Evolutionary conservation across 257 asterid genomes (phyloP).

Genomic region (Solanum okadae): DNA sequence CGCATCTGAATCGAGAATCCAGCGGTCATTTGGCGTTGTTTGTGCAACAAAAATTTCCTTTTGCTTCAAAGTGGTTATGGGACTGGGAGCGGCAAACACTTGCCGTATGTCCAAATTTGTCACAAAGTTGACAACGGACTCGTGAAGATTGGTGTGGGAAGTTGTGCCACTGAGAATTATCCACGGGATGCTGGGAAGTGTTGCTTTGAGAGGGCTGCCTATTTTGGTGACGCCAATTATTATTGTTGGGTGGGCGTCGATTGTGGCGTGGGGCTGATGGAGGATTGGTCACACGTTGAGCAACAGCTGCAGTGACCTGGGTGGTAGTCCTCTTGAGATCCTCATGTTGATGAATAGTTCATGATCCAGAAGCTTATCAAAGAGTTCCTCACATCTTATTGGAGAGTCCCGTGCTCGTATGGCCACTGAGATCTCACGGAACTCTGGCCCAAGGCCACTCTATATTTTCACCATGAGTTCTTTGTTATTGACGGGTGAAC

Average conservation of each 20-base stretch:
- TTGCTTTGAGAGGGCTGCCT: background rate
- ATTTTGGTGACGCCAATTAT: background rate
- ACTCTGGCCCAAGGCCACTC: background rate
- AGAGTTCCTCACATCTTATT: background rate
- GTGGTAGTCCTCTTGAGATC: background rate
- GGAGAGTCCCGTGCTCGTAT: background rate
- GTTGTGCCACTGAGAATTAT: too few species aligned
- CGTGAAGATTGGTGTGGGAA: too few species aligned
- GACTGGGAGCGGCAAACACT: too few species aligned
- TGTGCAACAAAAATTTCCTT: background rate
- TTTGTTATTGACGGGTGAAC: background rate
- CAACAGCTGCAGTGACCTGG: accelerated
- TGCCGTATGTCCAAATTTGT: too few species aligned
- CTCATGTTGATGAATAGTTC: too few species aligned
- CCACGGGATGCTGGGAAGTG: background rate
- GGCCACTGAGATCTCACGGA: background rate
- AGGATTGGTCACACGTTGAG: background rate
- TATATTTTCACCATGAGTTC: background rate
- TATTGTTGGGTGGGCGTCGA: background rate
- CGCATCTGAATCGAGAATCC: background rate
- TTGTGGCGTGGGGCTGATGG: background rate
- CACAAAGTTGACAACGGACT: too few species aligned
- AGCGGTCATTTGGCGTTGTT: background rate
- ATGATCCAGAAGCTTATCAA: too few species aligned
- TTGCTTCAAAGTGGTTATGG: too few species aligned